Percentiles rank a stretch among this genome's conserved stretches.
Conservation (phyloP, 2,329 filamentous ascomycete species). For the Niveomyces coronatus region DNA sequence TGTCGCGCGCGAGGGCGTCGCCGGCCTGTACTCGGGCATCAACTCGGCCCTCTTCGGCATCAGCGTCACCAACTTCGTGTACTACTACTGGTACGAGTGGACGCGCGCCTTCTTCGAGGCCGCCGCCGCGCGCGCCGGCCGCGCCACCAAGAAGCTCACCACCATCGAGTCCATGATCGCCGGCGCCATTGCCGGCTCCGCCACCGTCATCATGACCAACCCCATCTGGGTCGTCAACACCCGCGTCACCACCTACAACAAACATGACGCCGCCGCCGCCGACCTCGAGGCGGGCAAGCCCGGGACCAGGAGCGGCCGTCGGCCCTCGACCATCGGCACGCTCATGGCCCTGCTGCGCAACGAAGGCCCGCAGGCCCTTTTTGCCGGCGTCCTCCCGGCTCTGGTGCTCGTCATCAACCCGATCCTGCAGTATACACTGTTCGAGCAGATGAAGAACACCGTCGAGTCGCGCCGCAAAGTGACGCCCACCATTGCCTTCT, state of each 20-base stretch:
- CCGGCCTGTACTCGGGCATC: constrained; percentile 83
- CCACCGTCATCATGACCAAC: constrained; percentile 92
- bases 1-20: constrained; percentile 79
- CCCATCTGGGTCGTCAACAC: constrained; percentile 99
- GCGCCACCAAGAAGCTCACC: constrained; percentile 71
- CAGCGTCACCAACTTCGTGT: constrained; percentile 97
- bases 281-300: constrained; percentile 27
- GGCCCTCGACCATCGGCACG: constrained; percentile 66
- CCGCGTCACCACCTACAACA: constrained; percentile 86
- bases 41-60: constrained; percentile 95
- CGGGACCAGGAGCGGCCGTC: constrained; percentile 30
- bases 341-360: constrained; percentile 69
- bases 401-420: constrained; percentile 95
- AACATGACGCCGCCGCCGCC: constrained; percentile 38
- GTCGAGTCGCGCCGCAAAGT: constrained; percentile 66
- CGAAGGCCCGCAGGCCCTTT: constrained; percentile 77
- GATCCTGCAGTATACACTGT: constrained; percentile 96
- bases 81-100: constrained; percentile 99
- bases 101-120: constrained; percentile 77
- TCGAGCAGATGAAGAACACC: constrained; percentile 92
- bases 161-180: constrained; percentile 92
- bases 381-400: constrained; percentile 85
- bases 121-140: constrained; percentile 62
- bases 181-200: constrained; percentile 84
- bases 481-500: constrained; percentile 78